Evolutionary conservation across 139 green algal genomes (phyloP).

Genomic region (Chlorella sp.): DNA sequence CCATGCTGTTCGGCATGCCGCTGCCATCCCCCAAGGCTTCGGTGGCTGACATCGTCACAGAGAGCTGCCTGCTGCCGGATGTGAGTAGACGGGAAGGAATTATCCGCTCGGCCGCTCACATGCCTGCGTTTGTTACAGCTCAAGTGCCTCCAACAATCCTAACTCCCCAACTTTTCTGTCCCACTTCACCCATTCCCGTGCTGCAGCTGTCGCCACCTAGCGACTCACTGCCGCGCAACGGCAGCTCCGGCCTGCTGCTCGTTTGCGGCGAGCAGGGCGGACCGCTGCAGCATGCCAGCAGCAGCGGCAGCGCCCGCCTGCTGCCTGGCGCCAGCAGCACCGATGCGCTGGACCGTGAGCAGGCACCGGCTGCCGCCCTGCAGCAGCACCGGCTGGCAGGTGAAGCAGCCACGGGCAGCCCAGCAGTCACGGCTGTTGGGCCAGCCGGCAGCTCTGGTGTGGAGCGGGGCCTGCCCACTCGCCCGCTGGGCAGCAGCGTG

Average conservation of each 20-base stretch:
- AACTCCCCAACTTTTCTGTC: no score
- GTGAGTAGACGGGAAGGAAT: no score
- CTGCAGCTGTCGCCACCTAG: background rate
- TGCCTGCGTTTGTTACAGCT: no score
- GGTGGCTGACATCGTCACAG: background rate
- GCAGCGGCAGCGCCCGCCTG: background rate
- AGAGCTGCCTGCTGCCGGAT: slow-evolving; percentile 10
- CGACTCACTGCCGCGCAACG: background rate
- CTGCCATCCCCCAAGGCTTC: background rate
- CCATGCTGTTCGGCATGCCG: background rate
- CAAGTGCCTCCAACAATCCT: no score
- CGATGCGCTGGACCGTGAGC: background rate
- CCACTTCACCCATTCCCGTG: background rate
- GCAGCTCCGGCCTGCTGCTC: background rate
- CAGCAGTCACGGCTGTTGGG: background rate
- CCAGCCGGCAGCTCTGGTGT: background rate
- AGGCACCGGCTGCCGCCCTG: background rate
- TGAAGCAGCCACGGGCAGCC: background rate
- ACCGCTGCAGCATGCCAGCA: background rate
- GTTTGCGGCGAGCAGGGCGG: background rate
- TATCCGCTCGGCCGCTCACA: no score
- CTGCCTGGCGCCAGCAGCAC: background rate
- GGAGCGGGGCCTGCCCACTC: background rate
- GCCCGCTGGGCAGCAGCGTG: background rate
- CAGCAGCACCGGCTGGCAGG: background rate